phyloP scores from a whole-genome alignment of 257 asterid species.

The Anisodus tanguticus region DNA sequence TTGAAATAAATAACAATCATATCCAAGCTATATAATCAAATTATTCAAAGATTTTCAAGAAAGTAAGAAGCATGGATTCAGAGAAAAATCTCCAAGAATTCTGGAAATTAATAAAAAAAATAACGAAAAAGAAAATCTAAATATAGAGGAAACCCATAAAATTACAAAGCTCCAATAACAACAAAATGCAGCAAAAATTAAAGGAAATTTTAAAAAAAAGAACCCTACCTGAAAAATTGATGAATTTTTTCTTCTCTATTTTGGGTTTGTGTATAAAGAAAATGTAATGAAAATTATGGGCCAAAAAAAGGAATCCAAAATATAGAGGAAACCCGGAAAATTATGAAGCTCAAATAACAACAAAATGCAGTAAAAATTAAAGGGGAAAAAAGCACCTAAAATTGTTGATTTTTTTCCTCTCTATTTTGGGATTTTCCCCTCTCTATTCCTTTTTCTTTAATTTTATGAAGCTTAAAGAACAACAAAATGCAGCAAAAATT shows the following conservation, averaged over 20 bases:
- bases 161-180: neutral
- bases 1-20: neutral
- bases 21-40: neutral
- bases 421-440: too few relatives aligned
- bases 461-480: neutral
- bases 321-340: neutral
- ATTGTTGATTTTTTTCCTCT: too few relatives aligned
- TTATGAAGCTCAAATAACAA: neutral
- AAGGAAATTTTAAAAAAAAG: too few relatives aligned
- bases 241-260: neutral
- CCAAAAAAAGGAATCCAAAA: too few relatives aligned
- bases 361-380: neutral
- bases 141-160: neutral
- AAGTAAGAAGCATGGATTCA: neutral
- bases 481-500: neutral
- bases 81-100: constrained; percentile 19
- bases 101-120: neutral
- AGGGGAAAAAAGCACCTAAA: too few relatives aligned
- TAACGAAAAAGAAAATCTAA: neutral
- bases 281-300: too few relatives aligned
- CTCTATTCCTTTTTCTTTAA: too few relatives aligned
- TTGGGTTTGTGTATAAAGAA: too few relatives aligned
- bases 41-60: constrained; percentile 1
- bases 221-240: neutral
- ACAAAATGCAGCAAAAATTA: neutral